These are phyloP conservation scores for Rosa multiflora DNA, from an alignment of 306 rosid genomes.

Conservation along the genomic window DNA sequence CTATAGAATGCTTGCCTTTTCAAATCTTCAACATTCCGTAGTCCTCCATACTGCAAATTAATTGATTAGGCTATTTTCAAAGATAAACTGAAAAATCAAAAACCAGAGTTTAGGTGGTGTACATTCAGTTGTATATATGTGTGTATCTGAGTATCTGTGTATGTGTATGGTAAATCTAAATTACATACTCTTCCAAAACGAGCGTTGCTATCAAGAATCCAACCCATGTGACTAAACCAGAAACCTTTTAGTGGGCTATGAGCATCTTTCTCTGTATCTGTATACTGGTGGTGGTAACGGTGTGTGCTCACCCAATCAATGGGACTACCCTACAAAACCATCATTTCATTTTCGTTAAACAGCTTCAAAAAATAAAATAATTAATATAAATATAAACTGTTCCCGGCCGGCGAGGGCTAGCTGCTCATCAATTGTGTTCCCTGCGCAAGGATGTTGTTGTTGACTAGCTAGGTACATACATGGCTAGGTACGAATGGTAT, in stretches of 20 bases:
- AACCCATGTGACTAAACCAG: conserved; percentile 87
- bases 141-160: too few species aligned
- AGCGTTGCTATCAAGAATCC: conserved; percentile 67
- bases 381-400: too few species aligned
- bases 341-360: too few species aligned
- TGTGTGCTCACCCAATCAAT: conserved; percentile 56
- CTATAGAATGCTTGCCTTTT: conserved; percentile 67
- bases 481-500: too few species aligned
- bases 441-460: too few species aligned
- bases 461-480: background rate
- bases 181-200: conserved; percentile 48
- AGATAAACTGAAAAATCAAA: too few species aligned
- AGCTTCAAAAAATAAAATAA: too few species aligned
- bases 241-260: conserved; percentile 87
- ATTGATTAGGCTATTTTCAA: background rate
- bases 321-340: conserved; percentile 44
- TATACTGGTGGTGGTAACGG: conserved; percentile 78
- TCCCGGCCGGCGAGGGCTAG: too few species aligned
- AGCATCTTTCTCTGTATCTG: conserved; percentile 80
- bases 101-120: too few species aligned
- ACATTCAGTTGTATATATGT: background rate
- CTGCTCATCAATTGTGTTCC: too few species aligned
- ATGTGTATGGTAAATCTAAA: too few species aligned
- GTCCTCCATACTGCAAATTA: conserved; percentile 62
- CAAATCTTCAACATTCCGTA: conserved; percentile 65